Percentiles rank a stretch among this genome's conserved stretches.
phyloP scores from a whole-genome alignment of 179 eudicot genomes.

The Drosera spatulata region DNA sequence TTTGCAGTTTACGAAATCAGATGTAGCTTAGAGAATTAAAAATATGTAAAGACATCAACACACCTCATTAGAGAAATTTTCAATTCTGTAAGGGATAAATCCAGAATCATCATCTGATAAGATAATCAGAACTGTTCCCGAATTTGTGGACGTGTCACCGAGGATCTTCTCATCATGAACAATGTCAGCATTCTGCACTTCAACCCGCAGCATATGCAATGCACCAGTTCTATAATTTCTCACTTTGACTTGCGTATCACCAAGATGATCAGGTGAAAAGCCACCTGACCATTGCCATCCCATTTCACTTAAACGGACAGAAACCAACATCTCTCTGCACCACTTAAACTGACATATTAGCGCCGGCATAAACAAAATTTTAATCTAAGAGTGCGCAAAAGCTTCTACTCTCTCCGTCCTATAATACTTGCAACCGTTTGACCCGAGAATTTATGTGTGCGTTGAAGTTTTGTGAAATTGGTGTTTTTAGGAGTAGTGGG shows the following conservation, averaged over 20 bases:
- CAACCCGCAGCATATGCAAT: conserved; percentile 66
- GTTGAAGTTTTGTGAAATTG: too few species aligned
- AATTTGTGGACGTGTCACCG: conserved; percentile 53
- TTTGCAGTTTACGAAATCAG: too few species aligned
- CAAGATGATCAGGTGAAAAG: conserved; percentile 83
- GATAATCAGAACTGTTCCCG: conserved; percentile 87
- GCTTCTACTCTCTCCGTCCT: too few species aligned
- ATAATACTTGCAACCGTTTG: too few species aligned
- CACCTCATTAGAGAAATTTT: conserved; percentile 95
- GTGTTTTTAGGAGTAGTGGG: too few species aligned
- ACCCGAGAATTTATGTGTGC: too few species aligned
- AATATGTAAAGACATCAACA: conserved; percentile 1
- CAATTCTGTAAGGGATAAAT: conserved; percentile 93
- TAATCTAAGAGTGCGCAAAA: too few species aligned
- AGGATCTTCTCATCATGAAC: conserved; percentile 56
- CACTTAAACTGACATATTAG: conserved; percentile 4
- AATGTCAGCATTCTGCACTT: conserved; percentile 90
- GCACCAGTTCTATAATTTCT: conserved; percentile 67
- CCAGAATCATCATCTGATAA: conserved; percentile 94
- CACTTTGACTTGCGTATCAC: conserved; percentile 91
- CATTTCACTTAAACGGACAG: conserved; percentile 76
- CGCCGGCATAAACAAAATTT: too few species aligned
- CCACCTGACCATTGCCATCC: conserved; percentile 99
- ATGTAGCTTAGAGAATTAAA: too few species aligned
- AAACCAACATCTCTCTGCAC: conserved; percentile 70